Conservation (phyloP, 2,329 filamentous ascomycete genomes). For the Alternaria ventricosa region DNA sequence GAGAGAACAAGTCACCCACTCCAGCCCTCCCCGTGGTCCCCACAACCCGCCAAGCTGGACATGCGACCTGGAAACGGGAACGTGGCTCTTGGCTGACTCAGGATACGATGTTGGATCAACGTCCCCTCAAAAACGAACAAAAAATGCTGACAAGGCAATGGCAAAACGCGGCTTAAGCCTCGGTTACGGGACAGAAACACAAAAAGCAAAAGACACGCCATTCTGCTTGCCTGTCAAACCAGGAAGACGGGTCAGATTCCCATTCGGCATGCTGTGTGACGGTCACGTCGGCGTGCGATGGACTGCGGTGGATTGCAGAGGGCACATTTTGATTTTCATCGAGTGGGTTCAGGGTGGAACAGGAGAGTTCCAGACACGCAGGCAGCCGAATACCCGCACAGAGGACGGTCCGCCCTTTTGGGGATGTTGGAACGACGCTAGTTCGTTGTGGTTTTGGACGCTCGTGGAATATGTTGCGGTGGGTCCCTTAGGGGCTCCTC, state of each 20-base stretch:
- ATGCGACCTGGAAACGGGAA: background rate
- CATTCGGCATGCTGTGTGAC: constrained; percentile 19
- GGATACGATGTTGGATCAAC: background rate
- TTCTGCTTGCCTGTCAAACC: constrained; percentile 18
- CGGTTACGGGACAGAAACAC: background rate
- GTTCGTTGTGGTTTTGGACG: background rate
- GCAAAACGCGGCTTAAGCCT: constrained; percentile 8
- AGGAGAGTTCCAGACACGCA: background rate
- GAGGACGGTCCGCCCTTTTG: background rate
- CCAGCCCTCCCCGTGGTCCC: background rate
- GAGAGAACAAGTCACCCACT: background rate
- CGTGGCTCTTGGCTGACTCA: background rate
- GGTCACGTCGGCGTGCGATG: constrained; percentile 6
- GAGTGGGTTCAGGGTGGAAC: constrained; percentile 5
- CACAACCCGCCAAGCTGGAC: background rate
- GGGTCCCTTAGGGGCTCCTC: background rate
- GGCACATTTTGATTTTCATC: background rate
- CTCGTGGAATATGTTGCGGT: constrained; percentile 3
- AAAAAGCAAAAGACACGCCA: constrained; percentile 5
- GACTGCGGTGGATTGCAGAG: background rate
- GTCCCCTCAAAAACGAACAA: background rate
- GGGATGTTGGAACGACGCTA: background rate
- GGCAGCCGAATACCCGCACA: background rate
- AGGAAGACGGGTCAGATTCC: constrained; percentile 19
- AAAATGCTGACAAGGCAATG: background rate